These are phyloP conservation scores for Vachellia pachyceras DNA, from an alignment of 306 rosid species.

Conservation along the genomic window DNA sequence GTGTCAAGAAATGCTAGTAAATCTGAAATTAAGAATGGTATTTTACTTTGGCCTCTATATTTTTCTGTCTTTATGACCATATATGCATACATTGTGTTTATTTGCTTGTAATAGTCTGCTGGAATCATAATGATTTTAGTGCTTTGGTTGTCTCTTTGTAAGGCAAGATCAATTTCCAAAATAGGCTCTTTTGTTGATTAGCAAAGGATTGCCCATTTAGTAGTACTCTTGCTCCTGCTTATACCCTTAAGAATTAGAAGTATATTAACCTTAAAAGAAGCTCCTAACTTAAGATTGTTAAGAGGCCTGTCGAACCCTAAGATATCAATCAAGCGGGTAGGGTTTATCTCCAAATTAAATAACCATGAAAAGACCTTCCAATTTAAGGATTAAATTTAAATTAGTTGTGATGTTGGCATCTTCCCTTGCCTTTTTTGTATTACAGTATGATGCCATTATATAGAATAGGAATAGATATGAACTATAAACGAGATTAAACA, in stretches of 20 bases:
- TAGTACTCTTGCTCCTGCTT: constrained; percentile 1
- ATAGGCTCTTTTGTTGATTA: constrained; percentile 17
- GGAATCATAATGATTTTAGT: neutral
- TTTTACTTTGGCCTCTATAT: constrained; percentile 25
- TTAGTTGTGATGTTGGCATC: neutral
- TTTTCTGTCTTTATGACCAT: neutral
- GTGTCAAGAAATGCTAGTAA: constrained; percentile 85
- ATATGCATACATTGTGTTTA: constrained; percentile 18
- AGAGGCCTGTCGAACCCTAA: constrained; percentile 6
- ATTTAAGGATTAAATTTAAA: neutral
- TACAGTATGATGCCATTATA: constrained; percentile 6
- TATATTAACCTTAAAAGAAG: constrained; percentile 6
- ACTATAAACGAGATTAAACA: neutral
- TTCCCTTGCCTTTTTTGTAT: constrained; percentile 21
- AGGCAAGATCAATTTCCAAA: constrained; percentile 3
- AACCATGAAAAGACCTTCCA: neutral
- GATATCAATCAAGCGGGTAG: constrained; percentile 8
- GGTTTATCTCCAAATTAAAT: neutral
- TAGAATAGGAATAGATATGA: neutral
- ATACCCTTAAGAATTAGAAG: neutral
- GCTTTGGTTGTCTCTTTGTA: constrained; percentile 1
- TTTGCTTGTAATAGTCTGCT: constrained; percentile 23
- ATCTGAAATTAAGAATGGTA: constrained; percentile 97
- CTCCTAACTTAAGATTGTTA: constrained; percentile 1
- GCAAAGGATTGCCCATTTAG: constrained; percentile 9